Percentiles rank a stretch among this genome's conserved stretches.
phyloP scores from a whole-genome alignment of 140 eudicot species.

The Oenanthe javanica region DNA sequence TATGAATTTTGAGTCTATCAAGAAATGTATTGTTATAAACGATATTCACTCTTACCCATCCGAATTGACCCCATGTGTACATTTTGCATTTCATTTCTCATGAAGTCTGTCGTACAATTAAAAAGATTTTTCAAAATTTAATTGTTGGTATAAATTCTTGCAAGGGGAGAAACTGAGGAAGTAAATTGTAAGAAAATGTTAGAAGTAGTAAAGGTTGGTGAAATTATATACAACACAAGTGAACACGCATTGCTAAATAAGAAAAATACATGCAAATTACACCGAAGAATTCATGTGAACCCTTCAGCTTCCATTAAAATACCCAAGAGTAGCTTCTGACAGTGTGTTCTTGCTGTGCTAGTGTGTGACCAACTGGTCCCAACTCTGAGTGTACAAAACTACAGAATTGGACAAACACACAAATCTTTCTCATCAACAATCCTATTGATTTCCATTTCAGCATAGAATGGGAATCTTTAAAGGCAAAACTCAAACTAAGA shows the following conservation, averaged over 20 bases:
- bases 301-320: constrained; percentile 6
- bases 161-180: background rate
- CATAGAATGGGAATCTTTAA: background rate
- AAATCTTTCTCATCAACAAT: constrained; percentile 4
- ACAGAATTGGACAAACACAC: background rate
- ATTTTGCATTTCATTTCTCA: background rate
- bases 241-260: background rate
- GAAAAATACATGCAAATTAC: background rate
- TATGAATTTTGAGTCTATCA: background rate
- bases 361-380: background rate
- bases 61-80: background rate
- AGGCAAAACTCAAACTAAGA: background rate
- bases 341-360: constrained; percentile 1
- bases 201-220: background rate
- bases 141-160: background rate
- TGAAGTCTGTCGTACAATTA: background rate
- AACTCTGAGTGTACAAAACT: background rate
- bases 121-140: background rate
- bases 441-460: background rate
- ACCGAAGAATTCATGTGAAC: background rate
- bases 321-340: background rate
- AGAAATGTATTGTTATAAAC: no score
- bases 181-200: background rate
- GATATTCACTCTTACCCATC: background rate
- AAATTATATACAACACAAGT: background rate